These are phyloP conservation scores for Nakazawaea ishiwadae DNA, from an alignment of 805 yeast genomes.

Conservation along the genomic window DNA sequence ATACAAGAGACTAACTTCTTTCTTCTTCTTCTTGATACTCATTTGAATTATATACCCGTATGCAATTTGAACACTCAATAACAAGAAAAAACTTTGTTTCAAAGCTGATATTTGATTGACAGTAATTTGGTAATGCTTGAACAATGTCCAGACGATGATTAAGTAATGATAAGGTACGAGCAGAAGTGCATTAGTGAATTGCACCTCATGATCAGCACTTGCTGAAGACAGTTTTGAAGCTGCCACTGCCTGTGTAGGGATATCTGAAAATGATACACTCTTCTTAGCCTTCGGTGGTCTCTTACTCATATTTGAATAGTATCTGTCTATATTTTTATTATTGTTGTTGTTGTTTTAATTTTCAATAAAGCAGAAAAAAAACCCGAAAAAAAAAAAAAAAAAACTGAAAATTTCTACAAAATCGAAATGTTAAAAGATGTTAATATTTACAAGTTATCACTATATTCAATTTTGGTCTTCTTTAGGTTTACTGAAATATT, in stretches of 20 bases:
- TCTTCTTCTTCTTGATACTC: slow-evolving; percentile 4
- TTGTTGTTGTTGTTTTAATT: not conserved
- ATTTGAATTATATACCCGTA: slow-evolving; percentile 27
- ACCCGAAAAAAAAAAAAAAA: no score
- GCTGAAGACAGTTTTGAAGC: slow-evolving; percentile 8
- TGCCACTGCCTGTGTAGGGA: slow-evolving; percentile 1
- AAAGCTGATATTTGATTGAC: slow-evolving; percentile 23
- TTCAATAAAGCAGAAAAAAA: not conserved
- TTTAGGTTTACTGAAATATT: slow-evolving; percentile 32
- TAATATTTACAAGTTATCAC: not conserved
- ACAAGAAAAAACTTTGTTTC: slow-evolving; percentile 23
- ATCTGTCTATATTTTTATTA: not conserved
- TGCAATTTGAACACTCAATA: slow-evolving; percentile 29
- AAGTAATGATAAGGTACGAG: slow-evolving; percentile 28
- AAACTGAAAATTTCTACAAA: no score
- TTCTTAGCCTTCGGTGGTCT: slow-evolving; percentile 19
- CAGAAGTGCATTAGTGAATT: not conserved
- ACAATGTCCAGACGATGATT: slow-evolving; percentile 20
- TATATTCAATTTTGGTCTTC: not conserved
- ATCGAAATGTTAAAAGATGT: not conserved
- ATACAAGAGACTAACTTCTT: slow-evolving; percentile 19
- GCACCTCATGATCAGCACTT: not conserved
- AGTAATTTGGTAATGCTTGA: slow-evolving; percentile 29
- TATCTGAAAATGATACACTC: slow-evolving; percentile 23
- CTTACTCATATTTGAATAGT: not conserved